Conservation (phyloP, 257 asterid genomes). For the Fraxinus excelsior region DNA sequence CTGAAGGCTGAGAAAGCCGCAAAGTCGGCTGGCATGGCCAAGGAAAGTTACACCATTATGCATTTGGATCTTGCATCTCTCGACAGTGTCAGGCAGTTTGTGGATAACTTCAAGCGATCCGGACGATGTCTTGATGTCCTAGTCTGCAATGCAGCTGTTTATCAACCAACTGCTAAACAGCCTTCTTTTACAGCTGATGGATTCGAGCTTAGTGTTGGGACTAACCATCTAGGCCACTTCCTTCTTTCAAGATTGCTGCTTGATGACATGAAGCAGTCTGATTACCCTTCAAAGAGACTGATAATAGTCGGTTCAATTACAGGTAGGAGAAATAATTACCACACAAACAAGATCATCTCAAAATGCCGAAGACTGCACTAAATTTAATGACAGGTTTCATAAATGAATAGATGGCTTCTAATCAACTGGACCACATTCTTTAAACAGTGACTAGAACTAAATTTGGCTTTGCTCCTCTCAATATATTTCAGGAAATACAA, state of each 20-base stretch:
- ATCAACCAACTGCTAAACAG: conserved; percentile 78
- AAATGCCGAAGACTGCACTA: background rate
- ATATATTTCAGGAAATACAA: conserved; percentile 69
- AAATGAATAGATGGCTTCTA: background rate
- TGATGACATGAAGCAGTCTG: conserved; percentile 77
- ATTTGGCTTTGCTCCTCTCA: background rate
- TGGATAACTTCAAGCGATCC: conserved; percentile 60
- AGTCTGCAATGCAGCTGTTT: conserved; percentile 90
- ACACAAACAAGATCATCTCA: background rate
- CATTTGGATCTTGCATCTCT: conserved; percentile 83
- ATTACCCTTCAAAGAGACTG: conserved; percentile 78
- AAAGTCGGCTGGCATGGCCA: conserved; percentile 67
- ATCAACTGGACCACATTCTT: background rate
- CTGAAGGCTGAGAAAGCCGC: conserved; percentile 83
- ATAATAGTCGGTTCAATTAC: conserved; percentile 96
- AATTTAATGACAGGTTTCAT: background rate
- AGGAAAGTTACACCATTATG: conserved; percentile 78
- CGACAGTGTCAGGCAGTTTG: conserved; percentile 87
- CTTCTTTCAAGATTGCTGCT: conserved; percentile 82
- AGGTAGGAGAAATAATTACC: conserved; percentile 38
- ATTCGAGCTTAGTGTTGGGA: conserved; percentile 89
- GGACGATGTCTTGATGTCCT: conserved; percentile 69
- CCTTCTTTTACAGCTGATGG: conserved; percentile 88
- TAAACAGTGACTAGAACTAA: background rate
- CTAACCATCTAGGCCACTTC: conserved; percentile 88